phyloP scores from a whole-genome alignment of 495 filamentous ascomycete genomes.

The Trichodelitschia bisporula region DNA sequence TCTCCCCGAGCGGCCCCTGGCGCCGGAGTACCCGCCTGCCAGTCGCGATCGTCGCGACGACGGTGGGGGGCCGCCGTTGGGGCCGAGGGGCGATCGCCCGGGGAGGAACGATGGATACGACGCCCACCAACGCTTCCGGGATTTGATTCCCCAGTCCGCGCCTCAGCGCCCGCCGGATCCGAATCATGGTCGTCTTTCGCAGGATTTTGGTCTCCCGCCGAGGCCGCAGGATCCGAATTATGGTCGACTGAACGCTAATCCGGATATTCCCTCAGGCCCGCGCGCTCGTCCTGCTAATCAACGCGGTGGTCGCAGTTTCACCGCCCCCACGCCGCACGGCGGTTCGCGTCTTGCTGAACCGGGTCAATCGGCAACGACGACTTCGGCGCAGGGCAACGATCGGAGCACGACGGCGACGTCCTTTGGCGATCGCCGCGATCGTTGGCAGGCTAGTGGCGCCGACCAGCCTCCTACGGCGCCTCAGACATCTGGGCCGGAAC shows the following conservation, averaged over 20 bases:
- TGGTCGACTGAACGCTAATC: conserved; percentile 19
- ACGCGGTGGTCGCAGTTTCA: conserved; percentile 16
- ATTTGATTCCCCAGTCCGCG: conserved; percentile 8
- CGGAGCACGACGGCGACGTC: conserved; percentile 3
- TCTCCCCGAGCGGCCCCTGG: conserved; percentile 4
- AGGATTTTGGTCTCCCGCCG: conserved; percentile 8
- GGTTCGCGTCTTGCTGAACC: conserved; percentile 3
- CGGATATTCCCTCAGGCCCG: conserved; percentile 49
- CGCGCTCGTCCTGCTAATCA: conserved; percentile 21
- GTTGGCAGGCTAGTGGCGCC: conserved; percentile 2
- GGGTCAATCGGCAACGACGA: conserved; percentile 1
- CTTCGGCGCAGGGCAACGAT: conserved; percentile 2
- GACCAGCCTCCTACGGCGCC: conserved; percentile 5
- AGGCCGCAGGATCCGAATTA: conserved; percentile 16
- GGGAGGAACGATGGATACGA: too few relatives aligned
- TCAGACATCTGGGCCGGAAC: conserved; percentile 5
- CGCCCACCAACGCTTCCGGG: conserved; percentile 5
- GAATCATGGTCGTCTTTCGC: conserved; percentile 8
- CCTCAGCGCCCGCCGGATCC: conserved; percentile 6
- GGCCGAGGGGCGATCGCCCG: too few relatives aligned
- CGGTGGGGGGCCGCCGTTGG: neutral
- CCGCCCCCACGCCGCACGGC: conserved; percentile 10
- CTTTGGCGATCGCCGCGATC: conserved; percentile 1
- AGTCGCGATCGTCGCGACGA: conserved; percentile 12
- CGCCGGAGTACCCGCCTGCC: conserved; percentile 1